Conservation (phyloP, 148 eudicot genomes). For the Spergularia marina region DNA sequence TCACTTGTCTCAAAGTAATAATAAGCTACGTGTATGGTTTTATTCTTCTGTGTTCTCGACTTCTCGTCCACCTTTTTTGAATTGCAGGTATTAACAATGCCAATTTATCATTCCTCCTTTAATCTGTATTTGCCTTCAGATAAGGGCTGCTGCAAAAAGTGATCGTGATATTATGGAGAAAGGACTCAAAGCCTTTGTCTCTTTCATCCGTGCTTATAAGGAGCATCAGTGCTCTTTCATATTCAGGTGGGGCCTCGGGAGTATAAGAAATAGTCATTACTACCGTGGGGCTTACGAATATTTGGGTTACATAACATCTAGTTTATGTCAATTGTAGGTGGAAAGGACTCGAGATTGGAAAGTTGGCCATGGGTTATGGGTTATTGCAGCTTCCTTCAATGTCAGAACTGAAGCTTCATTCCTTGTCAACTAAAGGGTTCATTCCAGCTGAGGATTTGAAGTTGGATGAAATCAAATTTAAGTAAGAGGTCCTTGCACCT, state of each 20-base stretch:
- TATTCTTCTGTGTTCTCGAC: too few species aligned
- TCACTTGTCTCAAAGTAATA: too few species aligned
- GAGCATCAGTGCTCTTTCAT: constrained; percentile 87
- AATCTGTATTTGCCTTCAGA: constrained; percentile 36
- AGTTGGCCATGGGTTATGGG: constrained; percentile 92
- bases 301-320: not conserved
- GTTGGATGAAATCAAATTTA: constrained; percentile 75
- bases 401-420: constrained; percentile 69
- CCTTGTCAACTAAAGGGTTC: constrained; percentile 71
- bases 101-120: not conserved
- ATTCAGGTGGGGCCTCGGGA: constrained; percentile 42
- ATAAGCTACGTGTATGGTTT: too few species aligned
- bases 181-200: constrained; percentile 80
- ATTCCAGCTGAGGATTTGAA: constrained; percentile 64
- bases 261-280: too few species aligned
- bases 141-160: constrained; percentile 63
- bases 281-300: not conserved
- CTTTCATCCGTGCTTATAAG: constrained; percentile 85
- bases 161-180: constrained; percentile 98
- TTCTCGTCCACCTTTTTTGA: not conserved
- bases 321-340: constrained; percentile 35
- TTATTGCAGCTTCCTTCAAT: constrained; percentile 79
- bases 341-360: constrained; percentile 91
- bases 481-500: constrained; percentile 44
- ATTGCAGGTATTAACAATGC: not conserved